Base-by-base conservation (phyloP, 2,329 filamentous ascomycete species). In the Fusarium bulbicola region DNA sequence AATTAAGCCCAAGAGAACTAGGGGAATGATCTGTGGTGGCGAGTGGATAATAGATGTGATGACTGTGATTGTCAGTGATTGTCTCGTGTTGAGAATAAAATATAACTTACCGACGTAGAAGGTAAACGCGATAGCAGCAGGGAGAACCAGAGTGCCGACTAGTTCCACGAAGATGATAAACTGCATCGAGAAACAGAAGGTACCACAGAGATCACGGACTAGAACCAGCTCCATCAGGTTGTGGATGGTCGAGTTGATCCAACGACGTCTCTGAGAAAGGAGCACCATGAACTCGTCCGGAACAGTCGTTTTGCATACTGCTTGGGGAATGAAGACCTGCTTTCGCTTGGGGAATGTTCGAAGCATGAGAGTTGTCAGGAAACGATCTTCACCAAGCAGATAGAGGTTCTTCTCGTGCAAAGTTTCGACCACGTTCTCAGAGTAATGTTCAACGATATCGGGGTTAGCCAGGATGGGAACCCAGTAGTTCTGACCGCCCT, bases 171-270 rank as follows among this genome's bases (percentile, higher is more conserved):
- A 97, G 72, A 99, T 92, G 74, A 99, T 92, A 81, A 99, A 99
- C 84, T 99, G 96, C 96, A 99, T 99, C 83, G 94, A 97, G 87
- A 99, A 99, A 87, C 97, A 99, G 86, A 99, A 99, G 7, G 96
- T 99, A 74, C 96, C 96, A 80, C 96, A 99, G 21, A 99, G 89
- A 85, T 99, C 96, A 73, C 95, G 91, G 49, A 99, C 97, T 39
- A 99, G 89, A 59, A 98, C 91, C 67, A 99, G 90, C 83, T 99
- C 96, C 93, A 99, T 98, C 49, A 99, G 86, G 81, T 99, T 99
- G 87, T 99, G 96, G 56, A 99, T 93, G 9, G 96, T 99, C 82
- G 94, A 97, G 89, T 99, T 99, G 85, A 99, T 99, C 96, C 96
- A 99, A 82, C 96, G 91, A 82, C 96, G 93, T 78, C 96, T 92